These are phyloP conservation scores for Umbelopsis isabellina DNA, from an alignment of 192 early-diverging fungal species.

Conservation along the genomic window DNA sequence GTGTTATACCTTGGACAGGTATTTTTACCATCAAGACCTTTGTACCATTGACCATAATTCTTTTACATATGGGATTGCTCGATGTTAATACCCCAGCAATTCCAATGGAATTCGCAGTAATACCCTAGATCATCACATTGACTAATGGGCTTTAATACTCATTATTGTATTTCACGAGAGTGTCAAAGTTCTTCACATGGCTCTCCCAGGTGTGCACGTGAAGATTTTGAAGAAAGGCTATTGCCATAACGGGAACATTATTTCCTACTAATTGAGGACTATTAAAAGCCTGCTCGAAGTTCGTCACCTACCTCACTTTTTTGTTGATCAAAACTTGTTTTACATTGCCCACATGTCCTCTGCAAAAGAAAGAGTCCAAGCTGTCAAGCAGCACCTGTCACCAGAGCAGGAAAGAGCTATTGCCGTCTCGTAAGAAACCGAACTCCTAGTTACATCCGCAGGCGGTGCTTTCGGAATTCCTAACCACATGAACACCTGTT, in stretches of 20 bases:
- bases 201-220: too few species aligned
- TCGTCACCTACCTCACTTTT: not conserved
- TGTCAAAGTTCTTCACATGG: too few species aligned
- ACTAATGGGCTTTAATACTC: too few species aligned
- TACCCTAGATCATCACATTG: too few species aligned
- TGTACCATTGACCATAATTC: too few species aligned
- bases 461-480: not conserved
- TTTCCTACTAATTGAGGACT: not conserved
- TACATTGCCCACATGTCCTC: conserved; percentile 4
- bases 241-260: not conserved
- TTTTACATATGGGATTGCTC: too few species aligned
- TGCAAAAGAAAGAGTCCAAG: conserved; percentile 27
- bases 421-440: conserved; percentile 28
- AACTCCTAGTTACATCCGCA: too few species aligned
- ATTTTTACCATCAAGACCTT: too few species aligned
- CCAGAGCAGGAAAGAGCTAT: conserved; percentile 27
- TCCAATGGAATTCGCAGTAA: too few species aligned
- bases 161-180: too few species aligned
- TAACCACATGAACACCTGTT: not conserved
- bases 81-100: too few species aligned
- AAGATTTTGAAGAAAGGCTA: not conserved
- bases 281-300: not conserved
- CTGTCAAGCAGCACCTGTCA: conserved; percentile 32
- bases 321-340: not conserved
- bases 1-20: too few species aligned